These are phyloP conservation scores for Cyberlindnera bimundalis DNA, from an alignment of 805 yeast species.

Conservation along the genomic window DNA sequence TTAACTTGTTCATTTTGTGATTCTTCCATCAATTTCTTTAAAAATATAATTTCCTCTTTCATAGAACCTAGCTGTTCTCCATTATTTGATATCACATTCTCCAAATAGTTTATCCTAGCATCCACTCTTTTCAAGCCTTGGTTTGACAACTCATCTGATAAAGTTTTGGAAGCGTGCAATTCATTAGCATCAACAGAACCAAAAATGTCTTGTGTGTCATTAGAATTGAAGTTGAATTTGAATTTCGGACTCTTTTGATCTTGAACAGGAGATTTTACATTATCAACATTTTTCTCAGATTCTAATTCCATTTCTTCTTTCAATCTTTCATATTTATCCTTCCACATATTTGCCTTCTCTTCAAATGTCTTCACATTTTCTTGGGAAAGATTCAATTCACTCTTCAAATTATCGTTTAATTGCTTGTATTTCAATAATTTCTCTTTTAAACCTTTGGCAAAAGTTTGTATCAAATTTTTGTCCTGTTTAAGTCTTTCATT, in stretches of 20 bases:
- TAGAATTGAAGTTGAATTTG: slow-evolving; percentile 16
- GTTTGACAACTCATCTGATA: neutral
- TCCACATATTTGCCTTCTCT: slow-evolving; percentile 14
- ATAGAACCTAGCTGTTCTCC: slow-evolving; percentile 19
- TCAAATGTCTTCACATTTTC: slow-evolving; percentile 13
- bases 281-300: too few relatives aligned
- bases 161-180: neutral
- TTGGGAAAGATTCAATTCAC: slow-evolving; percentile 11
- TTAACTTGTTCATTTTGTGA: neutral
- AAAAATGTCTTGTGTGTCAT: slow-evolving; percentile 20
- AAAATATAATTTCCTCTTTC: slow-evolving; percentile 21
- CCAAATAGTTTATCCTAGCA: slow-evolving; percentile 13
- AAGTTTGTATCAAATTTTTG: slow-evolving; percentile 29
- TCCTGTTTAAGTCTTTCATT: slow-evolving; percentile 34
- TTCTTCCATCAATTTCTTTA: slow-evolving; percentile 15
- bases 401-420: slow-evolving; percentile 27
- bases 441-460: slow-evolving; percentile 32
- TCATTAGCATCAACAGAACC: neutral
- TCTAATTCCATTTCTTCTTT: too few relatives aligned
- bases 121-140: slow-evolving; percentile 7
- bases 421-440: slow-evolving; percentile 36
- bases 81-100: slow-evolving; percentile 6
- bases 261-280: too few relatives aligned
- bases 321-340: slow-evolving; percentile 25
- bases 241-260: too few relatives aligned